A percentile compares a stretch with the other conserved stretches of the same genome.
Conservation (phyloP, 1,139 yeast genomes). For the Pichia sp. region DNA sequence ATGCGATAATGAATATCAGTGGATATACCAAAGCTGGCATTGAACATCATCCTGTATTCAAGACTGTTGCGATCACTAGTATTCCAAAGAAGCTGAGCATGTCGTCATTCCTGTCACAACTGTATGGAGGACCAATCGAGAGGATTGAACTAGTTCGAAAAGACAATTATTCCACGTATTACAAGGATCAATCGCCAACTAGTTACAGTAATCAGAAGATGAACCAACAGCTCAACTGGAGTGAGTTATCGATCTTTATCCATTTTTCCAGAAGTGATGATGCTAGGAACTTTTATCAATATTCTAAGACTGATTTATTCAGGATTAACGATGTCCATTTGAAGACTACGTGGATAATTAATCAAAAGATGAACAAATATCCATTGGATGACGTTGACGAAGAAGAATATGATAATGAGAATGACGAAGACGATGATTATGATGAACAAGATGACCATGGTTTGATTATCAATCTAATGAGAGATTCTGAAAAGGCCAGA, state of each 20-base stretch:
- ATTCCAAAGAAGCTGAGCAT: slow-evolving; percentile 46
- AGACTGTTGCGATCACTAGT: slow-evolving; percentile 34
- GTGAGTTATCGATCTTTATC: slow-evolving; percentile 40
- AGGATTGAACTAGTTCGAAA: slow-evolving; percentile 35
- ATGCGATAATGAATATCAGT: slow-evolving; percentile 5
- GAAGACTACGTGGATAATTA: slow-evolving; percentile 33
- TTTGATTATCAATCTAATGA: slow-evolving; percentile 19
- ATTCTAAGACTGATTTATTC: slow-evolving; percentile 56
- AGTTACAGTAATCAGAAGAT: too few relatives aligned
- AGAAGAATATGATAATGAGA: neutral
- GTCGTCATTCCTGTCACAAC: slow-evolving; percentile 51
- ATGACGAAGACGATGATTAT: neutral
- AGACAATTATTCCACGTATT: slow-evolving; percentile 6
- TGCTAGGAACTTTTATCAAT: slow-evolving; percentile 56
- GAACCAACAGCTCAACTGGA: slow-evolving; percentile 25
- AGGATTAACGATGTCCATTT: slow-evolving; percentile 57
- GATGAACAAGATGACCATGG: slow-evolving; percentile 2
- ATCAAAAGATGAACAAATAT: slow-evolving; percentile 1
- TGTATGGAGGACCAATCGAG: slow-evolving; percentile 77
- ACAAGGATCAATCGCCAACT: too few relatives aligned
- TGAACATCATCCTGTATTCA: slow-evolving; percentile 14
- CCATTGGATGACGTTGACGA: neutral
- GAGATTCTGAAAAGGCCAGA: slow-evolving; percentile 28
- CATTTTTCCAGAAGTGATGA: slow-evolving; percentile 52
- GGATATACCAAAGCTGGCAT: slow-evolving; percentile 11